Evolutionary conservation across 371 early-diverging fungal genomes (phyloP).

Genomic region (Entomophthora muscae): DNA sequence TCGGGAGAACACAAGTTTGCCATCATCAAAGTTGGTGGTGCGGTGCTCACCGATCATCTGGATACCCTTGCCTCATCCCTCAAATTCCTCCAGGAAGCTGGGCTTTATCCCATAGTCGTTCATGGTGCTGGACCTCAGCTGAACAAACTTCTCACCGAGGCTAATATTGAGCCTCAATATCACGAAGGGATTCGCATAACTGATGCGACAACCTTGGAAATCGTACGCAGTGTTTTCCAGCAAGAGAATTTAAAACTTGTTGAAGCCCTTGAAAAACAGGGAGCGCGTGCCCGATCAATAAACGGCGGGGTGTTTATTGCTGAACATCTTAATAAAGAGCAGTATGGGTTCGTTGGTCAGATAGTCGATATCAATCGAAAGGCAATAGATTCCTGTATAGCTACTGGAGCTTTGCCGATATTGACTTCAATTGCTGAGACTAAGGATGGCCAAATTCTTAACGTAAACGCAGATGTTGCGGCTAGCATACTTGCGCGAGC

Average conservation of each 20-base stretch:
- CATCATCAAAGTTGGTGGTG: constrained; percentile 96
- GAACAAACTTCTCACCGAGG: constrained; percentile 68
- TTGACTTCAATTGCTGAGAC: constrained; percentile 92
- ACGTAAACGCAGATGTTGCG: constrained; percentile 97
- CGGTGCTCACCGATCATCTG: constrained; percentile 84
- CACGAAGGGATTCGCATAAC: constrained; percentile 93
- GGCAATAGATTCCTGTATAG: constrained; percentile 73
- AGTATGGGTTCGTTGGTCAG: constrained; percentile 83
- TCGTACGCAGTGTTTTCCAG: constrained; percentile 80
- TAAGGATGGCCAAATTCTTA: constrained; percentile 85
- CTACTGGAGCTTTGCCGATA: constrained; percentile 89
- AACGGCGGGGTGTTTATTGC: constrained; percentile 88
- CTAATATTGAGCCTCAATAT: constrained; percentile 79
- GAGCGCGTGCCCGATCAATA: constrained; percentile 85
- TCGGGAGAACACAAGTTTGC: constrained; percentile 97
- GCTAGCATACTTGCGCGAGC: constrained; percentile 90
- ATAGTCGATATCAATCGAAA: constrained; percentile 78
- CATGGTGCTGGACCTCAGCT: constrained; percentile 96
- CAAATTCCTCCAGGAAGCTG: constrained; percentile 88
- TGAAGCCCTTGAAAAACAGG: constrained; percentile 81
- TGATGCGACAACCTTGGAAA: constrained; percentile 72
- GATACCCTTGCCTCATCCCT: constrained; percentile 83
- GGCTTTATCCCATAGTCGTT: constrained; percentile 91
- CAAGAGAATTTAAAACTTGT: constrained; percentile 88
- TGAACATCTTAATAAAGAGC: constrained; percentile 79